Evolutionary conservation across 2,329 filamentous ascomycete genomes (phyloP).

Genomic region (Gremmenia infestans): DNA sequence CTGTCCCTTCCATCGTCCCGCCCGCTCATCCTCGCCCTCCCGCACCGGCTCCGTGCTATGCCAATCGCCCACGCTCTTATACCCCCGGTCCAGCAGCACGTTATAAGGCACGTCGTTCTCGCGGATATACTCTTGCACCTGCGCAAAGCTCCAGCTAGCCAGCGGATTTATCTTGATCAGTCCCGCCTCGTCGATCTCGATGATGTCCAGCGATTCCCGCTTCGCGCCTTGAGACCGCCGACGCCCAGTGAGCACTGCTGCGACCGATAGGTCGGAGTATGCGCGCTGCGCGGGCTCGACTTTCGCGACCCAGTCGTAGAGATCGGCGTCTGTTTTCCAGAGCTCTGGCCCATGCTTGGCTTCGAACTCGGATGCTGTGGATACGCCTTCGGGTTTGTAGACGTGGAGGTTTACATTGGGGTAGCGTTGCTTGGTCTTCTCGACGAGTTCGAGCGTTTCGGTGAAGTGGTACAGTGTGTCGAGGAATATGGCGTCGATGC

Average conservation of each 20-base stretch:
- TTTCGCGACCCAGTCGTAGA: constrained; percentile 97
- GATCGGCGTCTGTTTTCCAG: constrained; percentile 80
- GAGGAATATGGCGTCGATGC: constrained; percentile 70
- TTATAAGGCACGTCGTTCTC: constrained; percentile 92
- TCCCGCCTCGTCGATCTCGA: constrained; percentile 83
- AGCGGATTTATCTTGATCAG: constrained; percentile 97
- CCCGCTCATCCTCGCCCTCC: constrained; percentile 90
- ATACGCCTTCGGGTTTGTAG: constrained; percentile 77
- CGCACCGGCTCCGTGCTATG: constrained; percentile 89
- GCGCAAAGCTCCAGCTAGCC: constrained; percentile 86
- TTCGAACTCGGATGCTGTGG: constrained; percentile 73
- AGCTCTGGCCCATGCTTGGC: constrained; percentile 73
- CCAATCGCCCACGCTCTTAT: constrained; percentile 98
- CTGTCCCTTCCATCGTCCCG: constrained; percentile 95
- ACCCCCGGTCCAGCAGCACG: constrained; percentile 82
- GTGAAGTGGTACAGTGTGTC: constrained; percentile 80
- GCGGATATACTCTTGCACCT: constrained; percentile 84
- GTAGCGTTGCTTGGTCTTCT: constrained; percentile 72
- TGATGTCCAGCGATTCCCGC: constrained; percentile 81
- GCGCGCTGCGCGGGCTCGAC: constrained; percentile 93
- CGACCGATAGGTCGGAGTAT: constrained; percentile 80
- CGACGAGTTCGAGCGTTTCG: constrained; percentile 69
- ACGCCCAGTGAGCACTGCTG: constrained; percentile 87
- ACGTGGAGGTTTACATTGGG: constrained; percentile 76
- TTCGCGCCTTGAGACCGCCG: constrained; percentile 89